phyloP scores from a whole-genome alignment of 805 yeast genomes.

The Candida yuanshanica region DNA sequence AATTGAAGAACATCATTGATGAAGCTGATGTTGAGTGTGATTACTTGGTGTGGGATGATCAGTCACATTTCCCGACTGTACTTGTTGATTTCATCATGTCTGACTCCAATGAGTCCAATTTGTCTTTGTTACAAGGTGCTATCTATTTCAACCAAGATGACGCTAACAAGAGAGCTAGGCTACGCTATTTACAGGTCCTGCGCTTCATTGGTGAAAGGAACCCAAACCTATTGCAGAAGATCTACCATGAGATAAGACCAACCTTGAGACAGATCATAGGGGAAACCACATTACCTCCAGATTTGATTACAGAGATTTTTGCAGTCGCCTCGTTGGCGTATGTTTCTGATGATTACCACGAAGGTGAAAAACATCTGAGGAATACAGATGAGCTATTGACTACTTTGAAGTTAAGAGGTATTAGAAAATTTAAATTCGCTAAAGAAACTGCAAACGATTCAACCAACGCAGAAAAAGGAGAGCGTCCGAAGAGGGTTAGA shows the following conservation, averaged over 20 bases:
- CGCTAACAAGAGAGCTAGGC: slow-evolving; percentile 31
- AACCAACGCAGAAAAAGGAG: not conserved
- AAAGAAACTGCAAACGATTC: not conserved
- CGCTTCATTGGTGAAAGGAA: slow-evolving; percentile 26
- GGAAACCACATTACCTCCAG: slow-evolving; percentile 11
- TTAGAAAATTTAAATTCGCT: slow-evolving; percentile 8
- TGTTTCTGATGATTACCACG: slow-evolving; percentile 18
- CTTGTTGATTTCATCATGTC: slow-evolving; percentile 29
- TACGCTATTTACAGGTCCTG: slow-evolving; percentile 29
- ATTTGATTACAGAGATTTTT: slow-evolving; percentile 26
- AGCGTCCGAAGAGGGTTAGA: slow-evolving; percentile 3
- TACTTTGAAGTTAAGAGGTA: slow-evolving; percentile 9
- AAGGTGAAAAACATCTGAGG: slow-evolving; percentile 2
- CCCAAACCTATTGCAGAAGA: slow-evolving; percentile 28
- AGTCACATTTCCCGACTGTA: slow-evolving; percentile 32
- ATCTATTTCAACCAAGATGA: slow-evolving; percentile 26
- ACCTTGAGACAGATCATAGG: slow-evolving; percentile 25
- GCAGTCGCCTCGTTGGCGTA: slow-evolving; percentile 29
- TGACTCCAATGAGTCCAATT: slow-evolving; percentile 25
- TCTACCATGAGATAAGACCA: slow-evolving; percentile 26
- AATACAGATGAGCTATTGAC: slow-evolving; percentile 6
- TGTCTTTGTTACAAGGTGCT: slow-evolving; percentile 31
- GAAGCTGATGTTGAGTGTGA: slow-evolving; percentile 32
- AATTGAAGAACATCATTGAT: slow-evolving; percentile 27
- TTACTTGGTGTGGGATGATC: slow-evolving; percentile 26